Conservation (phyloP, 2,329 filamentous ascomycete genomes). For the Diplodia intermedia region DNA sequence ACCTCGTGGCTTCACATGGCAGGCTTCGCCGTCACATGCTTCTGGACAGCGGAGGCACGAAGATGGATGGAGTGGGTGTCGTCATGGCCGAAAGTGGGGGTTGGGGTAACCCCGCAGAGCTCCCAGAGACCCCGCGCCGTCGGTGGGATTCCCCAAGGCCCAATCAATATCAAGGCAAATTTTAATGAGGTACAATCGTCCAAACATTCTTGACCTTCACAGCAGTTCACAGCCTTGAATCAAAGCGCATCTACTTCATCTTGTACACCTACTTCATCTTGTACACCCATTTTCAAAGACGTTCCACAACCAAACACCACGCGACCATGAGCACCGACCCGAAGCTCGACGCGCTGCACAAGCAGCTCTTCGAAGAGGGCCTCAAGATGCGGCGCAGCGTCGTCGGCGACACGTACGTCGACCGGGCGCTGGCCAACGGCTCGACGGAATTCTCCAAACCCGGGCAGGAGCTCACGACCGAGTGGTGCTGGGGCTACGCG, state of each 20-base stretch:
- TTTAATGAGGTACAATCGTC: background rate
- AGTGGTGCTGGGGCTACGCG: conserved; percentile 68
- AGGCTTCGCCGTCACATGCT: background rate
- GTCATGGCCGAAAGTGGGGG: background rate
- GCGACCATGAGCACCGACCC: conserved; percentile 50
- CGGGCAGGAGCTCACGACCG: conserved; percentile 68
- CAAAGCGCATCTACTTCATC: background rate
- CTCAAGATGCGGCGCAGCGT: conserved; percentile 65
- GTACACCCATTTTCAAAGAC: background rate
- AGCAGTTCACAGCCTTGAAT: background rate
- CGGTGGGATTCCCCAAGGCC: background rate
- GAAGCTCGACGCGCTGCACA: conserved; percentile 45
- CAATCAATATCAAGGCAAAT: background rate
- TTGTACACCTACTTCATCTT: background rate
- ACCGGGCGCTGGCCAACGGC: conserved; percentile 60
- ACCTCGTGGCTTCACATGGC: too few species aligned
- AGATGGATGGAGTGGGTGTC: background rate
- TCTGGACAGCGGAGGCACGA: background rate
- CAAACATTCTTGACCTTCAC: background rate
- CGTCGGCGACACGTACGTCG: conserved; percentile 67
- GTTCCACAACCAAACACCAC: background rate
- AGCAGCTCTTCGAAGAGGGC: conserved; percentile 64
- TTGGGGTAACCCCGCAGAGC: conserved; percentile 14
- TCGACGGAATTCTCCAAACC: conserved; percentile 66
- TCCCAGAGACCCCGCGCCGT: background rate